These are phyloP conservation scores for Yamadazyma nakazawae DNA, from an alignment of 805 yeast genomes.

Conservation along the genomic window DNA sequence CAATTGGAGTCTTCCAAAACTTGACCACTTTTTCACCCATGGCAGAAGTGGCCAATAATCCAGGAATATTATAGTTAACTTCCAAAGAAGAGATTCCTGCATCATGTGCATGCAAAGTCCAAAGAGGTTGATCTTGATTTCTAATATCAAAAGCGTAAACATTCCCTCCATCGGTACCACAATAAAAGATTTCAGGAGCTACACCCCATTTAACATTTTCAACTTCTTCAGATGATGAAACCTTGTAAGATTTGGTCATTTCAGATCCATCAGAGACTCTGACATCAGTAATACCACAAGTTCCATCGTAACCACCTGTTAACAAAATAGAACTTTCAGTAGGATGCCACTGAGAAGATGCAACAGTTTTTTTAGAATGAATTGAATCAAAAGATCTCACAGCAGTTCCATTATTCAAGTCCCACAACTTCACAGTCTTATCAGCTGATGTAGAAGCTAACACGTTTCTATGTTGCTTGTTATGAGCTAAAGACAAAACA, in stretches of 20 bases:
- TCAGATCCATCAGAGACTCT: slow-evolving; percentile 61
- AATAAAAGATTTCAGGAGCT: slow-evolving; percentile 55
- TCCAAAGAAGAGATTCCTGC: slow-evolving; percentile 84
- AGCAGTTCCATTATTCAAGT: slow-evolving; percentile 67
- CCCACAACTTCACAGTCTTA: slow-evolving; percentile 94
- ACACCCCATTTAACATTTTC: slow-evolving; percentile 76
- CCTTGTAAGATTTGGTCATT: slow-evolving; percentile 63
- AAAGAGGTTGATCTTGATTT: slow-evolving; percentile 62
- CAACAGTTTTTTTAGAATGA: slow-evolving; percentile 79
- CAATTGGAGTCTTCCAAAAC: slow-evolving; percentile 73
- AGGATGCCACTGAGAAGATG: slow-evolving; percentile 83
- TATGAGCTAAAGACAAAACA: slow-evolving; percentile 81
- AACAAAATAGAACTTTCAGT: slow-evolving; percentile 63
- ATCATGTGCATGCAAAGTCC: slow-evolving; percentile 98
- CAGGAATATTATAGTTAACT: slow-evolving; percentile 62
- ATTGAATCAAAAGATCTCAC: slow-evolving; percentile 70
- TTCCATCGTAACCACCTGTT: slow-evolving; percentile 93
- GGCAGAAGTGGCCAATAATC: slow-evolving; percentile 80
- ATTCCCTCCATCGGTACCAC: slow-evolving; percentile 90
- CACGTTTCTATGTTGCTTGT: slow-evolving; percentile 74
- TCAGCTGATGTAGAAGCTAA: slow-evolving; percentile 96
- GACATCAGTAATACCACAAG: slow-evolving; percentile 79
- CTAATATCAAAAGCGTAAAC: slow-evolving; percentile 88
- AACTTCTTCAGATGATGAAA: slow-evolving; percentile 71
- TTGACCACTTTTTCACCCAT: slow-evolving; percentile 86